Conservation (phyloP, 1,284 basidiomycete species). For the Meripilus lineatus region DNA sequence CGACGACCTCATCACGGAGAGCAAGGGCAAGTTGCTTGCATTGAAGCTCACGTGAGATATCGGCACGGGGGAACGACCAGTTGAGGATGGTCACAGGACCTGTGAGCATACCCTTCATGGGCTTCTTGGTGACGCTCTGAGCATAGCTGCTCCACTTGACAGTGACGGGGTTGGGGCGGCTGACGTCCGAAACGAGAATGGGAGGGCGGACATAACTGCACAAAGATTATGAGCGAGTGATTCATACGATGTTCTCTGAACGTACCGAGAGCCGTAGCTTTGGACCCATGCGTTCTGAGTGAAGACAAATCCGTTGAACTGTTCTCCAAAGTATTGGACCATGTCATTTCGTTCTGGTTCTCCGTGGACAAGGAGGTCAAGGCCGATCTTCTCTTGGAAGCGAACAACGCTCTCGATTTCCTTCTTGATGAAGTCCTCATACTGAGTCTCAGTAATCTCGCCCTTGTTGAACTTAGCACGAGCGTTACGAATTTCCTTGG, state of each 20-base stretch:
- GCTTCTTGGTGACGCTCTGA: constrained; percentile 89
- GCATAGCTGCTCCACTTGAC: constrained; percentile 98
- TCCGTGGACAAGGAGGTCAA: constrained; percentile 98
- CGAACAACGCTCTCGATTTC: constrained; percentile 93
- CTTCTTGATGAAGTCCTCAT: constrained; percentile 98
- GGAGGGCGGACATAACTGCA: constrained; percentile 96
- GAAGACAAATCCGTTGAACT: constrained; percentile 93
- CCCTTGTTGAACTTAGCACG: constrained; percentile 95
- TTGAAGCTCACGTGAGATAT: constrained; percentile 95
- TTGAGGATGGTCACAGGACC: constrained; percentile 97
- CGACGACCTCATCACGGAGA: constrained; percentile 96
- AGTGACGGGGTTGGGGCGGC: constrained; percentile 91
- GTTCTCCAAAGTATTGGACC: constrained; percentile 99
- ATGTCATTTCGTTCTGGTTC: constrained; percentile 99
- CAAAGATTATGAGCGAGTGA: constrained; percentile 22
- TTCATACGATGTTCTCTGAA: constrained; percentile 11
- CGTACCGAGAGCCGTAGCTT: constrained; percentile 88
- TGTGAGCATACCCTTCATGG: constrained; percentile 99
- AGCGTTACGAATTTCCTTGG: constrained; percentile 96
- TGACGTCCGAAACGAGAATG: constrained; percentile 98
- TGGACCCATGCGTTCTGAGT: constrained; percentile 99
- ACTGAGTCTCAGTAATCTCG: constrained; percentile 84
- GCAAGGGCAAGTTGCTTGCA: constrained; percentile 98
- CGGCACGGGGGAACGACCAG: constrained; percentile 99
- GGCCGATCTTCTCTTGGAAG: constrained; percentile 95